These are phyloP conservation scores for Rosellinia necatrix DNA, from an alignment of 2,329 filamentous ascomycete genomes.

Conservation along the genomic window DNA sequence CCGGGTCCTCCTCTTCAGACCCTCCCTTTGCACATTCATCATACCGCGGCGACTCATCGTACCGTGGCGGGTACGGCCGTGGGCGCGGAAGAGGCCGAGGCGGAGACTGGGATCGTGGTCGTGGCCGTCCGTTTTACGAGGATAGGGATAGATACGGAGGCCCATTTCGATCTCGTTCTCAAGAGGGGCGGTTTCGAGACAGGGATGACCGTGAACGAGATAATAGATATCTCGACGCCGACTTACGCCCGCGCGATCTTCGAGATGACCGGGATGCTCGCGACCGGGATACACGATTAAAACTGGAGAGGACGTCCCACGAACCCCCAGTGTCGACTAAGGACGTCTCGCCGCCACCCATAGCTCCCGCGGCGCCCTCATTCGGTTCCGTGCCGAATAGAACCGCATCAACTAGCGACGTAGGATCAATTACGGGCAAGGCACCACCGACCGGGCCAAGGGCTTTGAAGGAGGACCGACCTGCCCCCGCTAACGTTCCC, in stretches of 20 bases:
- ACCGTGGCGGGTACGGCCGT: slow-evolving; percentile 59
- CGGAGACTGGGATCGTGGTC: slow-evolving; percentile 57
- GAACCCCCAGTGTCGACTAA: slow-evolving; percentile 53
- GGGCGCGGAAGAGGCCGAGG: slow-evolving; percentile 56
- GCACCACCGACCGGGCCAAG: slow-evolving; percentile 59
- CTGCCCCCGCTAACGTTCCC: slow-evolving; percentile 48
- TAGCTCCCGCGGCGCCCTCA: slow-evolving; percentile 62
- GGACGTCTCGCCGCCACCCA: slow-evolving; percentile 61
- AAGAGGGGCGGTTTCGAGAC: slow-evolving; percentile 65
- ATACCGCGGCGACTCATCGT: slow-evolving; percentile 55
- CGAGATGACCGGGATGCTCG: slow-evolving; percentile 57
- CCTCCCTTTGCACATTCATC: slow-evolving; percentile 60
- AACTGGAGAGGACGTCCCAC: slow-evolving; percentile 57
- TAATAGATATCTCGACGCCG: slow-evolving; percentile 43
- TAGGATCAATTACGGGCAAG: slow-evolving; percentile 49
- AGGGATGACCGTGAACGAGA: slow-evolving; percentile 48
- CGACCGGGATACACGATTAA: slow-evolving; percentile 48
- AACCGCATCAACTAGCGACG: slow-evolving; percentile 43
- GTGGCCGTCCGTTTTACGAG: slow-evolving; percentile 60
- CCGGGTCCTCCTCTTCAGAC: slow-evolving; percentile 73
- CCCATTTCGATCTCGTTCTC: slow-evolving; percentile 65
- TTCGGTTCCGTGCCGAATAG: slow-evolving; percentile 61
- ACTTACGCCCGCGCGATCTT: slow-evolving; percentile 48
- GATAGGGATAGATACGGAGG: slow-evolving; percentile 58
- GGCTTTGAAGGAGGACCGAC: slow-evolving; percentile 55